A percentile compares a stretch with the other conserved stretches of the same genome.
These are phyloP conservation scores for Sphaerobolus stellatus DNA, from an alignment of 1,284 basidiomycete genomes.

Conservation along the genomic window DNA sequence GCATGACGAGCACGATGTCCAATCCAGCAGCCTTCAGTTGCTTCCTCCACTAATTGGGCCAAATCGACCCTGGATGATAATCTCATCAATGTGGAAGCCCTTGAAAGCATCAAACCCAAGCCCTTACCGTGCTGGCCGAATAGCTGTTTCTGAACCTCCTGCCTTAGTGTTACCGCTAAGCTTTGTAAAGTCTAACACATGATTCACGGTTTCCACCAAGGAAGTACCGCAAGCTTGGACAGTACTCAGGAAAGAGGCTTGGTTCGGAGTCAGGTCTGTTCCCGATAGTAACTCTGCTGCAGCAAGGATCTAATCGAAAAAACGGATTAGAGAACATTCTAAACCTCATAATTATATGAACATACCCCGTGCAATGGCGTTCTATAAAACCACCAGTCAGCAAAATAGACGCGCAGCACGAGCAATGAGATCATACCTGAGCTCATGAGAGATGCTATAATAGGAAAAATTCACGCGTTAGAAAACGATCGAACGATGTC, in stretches of 20 bases:
- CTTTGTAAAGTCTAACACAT: constrained; percentile 96
- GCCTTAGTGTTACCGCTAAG: constrained; percentile 84
- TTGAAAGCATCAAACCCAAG: constrained; percentile 6
- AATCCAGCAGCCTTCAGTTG: constrained; percentile 94
- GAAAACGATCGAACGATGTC: constrained; percentile 22
- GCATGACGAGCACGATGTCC: constrained; percentile 82
- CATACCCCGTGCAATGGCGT: constrained; percentile 84
- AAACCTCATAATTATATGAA: constrained; percentile 10
- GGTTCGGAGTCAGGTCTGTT: constrained; percentile 77
- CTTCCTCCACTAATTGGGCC: constrained; percentile 90
- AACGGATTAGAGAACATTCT: background rate
- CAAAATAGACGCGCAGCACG: background rate
- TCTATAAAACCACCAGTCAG: constrained; percentile 10
- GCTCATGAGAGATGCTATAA: constrained; percentile 87
- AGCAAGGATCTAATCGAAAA: constrained; percentile 66
- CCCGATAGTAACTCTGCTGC: constrained; percentile 88
- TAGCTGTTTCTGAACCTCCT: constrained; percentile 72
- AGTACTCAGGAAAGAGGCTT: constrained; percentile 85
- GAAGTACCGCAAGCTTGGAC: constrained; percentile 86
- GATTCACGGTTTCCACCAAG: constrained; percentile 88
- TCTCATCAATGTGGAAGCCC: constrained; percentile 1
- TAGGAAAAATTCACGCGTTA: constrained; percentile 12
- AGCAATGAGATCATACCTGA: constrained; percentile 43
- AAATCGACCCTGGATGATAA: constrained; percentile 67
- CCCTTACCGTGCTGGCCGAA: constrained; percentile 63